phyloP scores from a whole-genome alignment of 305 asterid species.

The Striga hermonthica region DNA sequence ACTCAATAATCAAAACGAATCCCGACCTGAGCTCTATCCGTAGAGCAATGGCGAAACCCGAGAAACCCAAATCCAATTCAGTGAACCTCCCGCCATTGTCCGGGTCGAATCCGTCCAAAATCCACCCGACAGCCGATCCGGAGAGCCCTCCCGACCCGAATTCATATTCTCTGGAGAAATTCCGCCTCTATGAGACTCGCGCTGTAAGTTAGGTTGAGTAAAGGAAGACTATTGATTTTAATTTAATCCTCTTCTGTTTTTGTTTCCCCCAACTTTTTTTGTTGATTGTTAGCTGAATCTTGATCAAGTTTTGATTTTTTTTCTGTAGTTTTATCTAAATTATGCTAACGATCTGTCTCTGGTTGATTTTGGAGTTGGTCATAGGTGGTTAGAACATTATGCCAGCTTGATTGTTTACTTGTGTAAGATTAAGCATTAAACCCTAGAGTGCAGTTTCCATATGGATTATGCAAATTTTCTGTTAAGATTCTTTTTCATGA shows the following conservation, averaged over 20 bases:
- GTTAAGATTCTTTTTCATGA: not conserved
- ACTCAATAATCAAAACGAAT: constrained; percentile 10
- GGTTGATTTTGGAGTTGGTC: constrained; percentile 17
- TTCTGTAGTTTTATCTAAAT: not conserved
- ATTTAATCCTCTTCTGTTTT: not conserved
- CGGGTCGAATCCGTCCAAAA: constrained; percentile 58
- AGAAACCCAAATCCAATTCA: constrained; percentile 48
- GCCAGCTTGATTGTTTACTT: constrained; percentile 12
- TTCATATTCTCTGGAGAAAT: constrained; percentile 87
- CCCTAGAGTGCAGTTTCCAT: constrained; percentile 9
- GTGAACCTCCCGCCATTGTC: constrained; percentile 41
- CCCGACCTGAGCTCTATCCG: constrained; percentile 16
- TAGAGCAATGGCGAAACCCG: constrained; percentile 54
- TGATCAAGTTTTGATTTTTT: constrained; percentile 8
- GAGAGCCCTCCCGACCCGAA: constrained; percentile 55
- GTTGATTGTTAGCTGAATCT: constrained; percentile 11
- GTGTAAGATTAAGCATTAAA: not conserved
- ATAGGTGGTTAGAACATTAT: constrained; percentile 1
- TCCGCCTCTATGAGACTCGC: constrained; percentile 94
- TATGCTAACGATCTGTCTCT: constrained; percentile 4
- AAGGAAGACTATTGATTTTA: constrained; percentile 21
- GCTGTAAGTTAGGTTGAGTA: constrained; percentile 55
- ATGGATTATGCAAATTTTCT: constrained; percentile 9
- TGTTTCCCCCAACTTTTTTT: not conserved
- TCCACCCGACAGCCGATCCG: constrained; percentile 54